Base-by-base conservation (phyloP, 495 filamentous ascomycete species). In the Podospora fimiseda region DNA sequence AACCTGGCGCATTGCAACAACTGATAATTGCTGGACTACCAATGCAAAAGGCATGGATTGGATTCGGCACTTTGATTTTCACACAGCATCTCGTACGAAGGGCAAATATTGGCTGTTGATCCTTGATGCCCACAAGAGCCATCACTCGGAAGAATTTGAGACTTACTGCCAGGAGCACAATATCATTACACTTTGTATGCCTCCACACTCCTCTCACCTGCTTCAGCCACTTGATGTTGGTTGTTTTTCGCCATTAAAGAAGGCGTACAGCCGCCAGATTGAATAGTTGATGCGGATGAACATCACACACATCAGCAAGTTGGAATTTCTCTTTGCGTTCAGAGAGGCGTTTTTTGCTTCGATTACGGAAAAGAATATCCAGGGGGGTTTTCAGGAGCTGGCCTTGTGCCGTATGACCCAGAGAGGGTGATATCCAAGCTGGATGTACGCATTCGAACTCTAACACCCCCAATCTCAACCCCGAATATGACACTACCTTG, bases 71-170 rank as follows among this genome's bases (percentile, higher is more conserved):
- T 44, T 16, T 44, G 6, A 33, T 33, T 5, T 11, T 44, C 45
- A 63, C 46, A 59, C 47, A 43, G 33, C 41, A 24, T 18, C 13
- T 44, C 23, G 45, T 20, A 49, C 42, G 9, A 45, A 42, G 15
- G 50, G 63, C 2, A 40, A 23, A 40, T 61, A 63, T 20, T 47
- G 60, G 38, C 54, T 70, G 2, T 50, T 69, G 19, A 66, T 71
- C 44, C 45, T 71, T 27, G 55, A 67, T 39, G 48, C 33, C 50
- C 30, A 62, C 46, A 36, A 49, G 19, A 58, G 51, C 40, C 48
- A 62, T 41, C 3, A 53, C 22, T 60, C 59, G 6, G 19, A 42
- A 23, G 24, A 64, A 39, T 68, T 70, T 42, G 24, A 68, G n/a
- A 44, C 36, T 9, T 60, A 51, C 38, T 68, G 53, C 47, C 53